A percentile compares a stretch with the other conserved stretches of the same genome.
These are phyloP conservation scores for Termitomyces sp. DNA, from an alignment of 768 basidiomycete species.

Conservation along the genomic window DNA sequence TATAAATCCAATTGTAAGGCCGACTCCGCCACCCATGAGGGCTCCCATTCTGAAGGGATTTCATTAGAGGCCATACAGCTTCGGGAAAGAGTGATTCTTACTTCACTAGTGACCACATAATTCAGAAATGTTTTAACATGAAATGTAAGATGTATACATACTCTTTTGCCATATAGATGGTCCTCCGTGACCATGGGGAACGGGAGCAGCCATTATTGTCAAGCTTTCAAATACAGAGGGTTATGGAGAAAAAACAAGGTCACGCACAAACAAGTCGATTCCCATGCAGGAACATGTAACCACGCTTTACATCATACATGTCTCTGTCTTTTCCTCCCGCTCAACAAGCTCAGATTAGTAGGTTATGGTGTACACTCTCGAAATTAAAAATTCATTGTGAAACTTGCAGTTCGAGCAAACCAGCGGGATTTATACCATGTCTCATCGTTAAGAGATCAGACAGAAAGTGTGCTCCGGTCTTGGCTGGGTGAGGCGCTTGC, in stretches of 20 bases:
- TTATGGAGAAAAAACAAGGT: conserved; percentile 12
- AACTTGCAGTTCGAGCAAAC: conserved; percentile 68
- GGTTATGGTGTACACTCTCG: conserved; percentile 20
- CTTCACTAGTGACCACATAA: conserved; percentile 47
- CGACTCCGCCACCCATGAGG: conserved; percentile 89
- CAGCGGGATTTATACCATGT: conserved; percentile 82
- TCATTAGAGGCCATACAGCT: conserved; percentile 7
- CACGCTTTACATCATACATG: conserved; percentile 5
- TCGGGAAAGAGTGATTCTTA: conserved; percentile 22
- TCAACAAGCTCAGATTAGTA: conserved; percentile 86
- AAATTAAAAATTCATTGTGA: conserved; percentile 9
- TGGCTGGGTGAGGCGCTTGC: conserved; percentile 60
- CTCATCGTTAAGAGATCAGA: conserved; percentile 68
- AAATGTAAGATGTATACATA: conserved; percentile 29
- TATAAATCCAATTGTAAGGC: conserved; percentile 95
- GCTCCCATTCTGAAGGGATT: conserved; percentile 75
- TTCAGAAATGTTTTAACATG: conserved; percentile 5
- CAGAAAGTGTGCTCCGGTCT: conserved; percentile 68
- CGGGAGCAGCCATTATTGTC: conserved; percentile 17
- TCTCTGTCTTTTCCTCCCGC: conserved; percentile 61
- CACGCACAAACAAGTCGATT: conserved; percentile 1
- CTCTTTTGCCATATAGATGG: conserved; percentile 77
- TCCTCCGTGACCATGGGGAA: conserved; percentile 37
- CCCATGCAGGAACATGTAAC: background rate
- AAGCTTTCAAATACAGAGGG: conserved; percentile 1